These are phyloP conservation scores for Tanozyma kutaoensis DNA, from an alignment of 805 yeast genomes.

Conservation along the genomic window DNA sequence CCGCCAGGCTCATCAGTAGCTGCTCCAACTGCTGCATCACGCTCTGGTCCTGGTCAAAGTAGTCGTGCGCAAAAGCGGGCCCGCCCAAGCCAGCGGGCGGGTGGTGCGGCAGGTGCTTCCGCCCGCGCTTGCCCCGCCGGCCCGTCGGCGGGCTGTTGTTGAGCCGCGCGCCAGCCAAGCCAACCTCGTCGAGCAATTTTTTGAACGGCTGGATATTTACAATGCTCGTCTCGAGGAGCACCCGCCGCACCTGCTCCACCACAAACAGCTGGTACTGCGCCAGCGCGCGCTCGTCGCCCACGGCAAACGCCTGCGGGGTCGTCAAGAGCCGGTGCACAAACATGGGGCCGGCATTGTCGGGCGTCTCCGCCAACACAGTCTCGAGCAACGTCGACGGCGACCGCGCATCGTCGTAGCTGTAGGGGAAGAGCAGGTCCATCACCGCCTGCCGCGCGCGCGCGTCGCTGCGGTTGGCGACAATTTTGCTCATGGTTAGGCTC, in stretches of 20 bases:
- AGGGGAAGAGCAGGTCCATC: slow-evolving; percentile 47
- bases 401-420: slow-evolving; percentile 10
- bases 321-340: slow-evolving; percentile 73
- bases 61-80: no score
- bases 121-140: no score
- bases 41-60: slow-evolving; percentile 2
- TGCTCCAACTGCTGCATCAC: slow-evolving; percentile 35
- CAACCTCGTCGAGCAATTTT: slow-evolving; percentile 86
- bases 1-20: slow-evolving; percentile 31
- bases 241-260: slow-evolving; percentile 45
- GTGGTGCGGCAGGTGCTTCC: no score
- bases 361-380: slow-evolving; percentile 49
- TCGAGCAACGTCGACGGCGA: slow-evolving; percentile 37
- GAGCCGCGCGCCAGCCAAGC: slow-evolving; percentile 22
- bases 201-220: slow-evolving; percentile 58
- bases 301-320: slow-evolving; percentile 41
- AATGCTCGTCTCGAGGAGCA: slow-evolving; percentile 47
- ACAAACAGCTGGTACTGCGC: slow-evolving; percentile 36
- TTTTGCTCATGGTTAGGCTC: slow-evolving; percentile 66
- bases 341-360: slow-evolving; percentile 39
- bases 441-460: slow-evolving; percentile 46
- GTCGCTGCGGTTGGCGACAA: slow-evolving; percentile 59
- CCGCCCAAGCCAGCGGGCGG: no score
- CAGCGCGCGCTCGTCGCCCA: slow-evolving; percentile 7
- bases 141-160: no score